Evolutionary conservation across 2,329 filamentous ascomycete genomes (phyloP).

Genomic region (Diaporthe sp.): DNA sequence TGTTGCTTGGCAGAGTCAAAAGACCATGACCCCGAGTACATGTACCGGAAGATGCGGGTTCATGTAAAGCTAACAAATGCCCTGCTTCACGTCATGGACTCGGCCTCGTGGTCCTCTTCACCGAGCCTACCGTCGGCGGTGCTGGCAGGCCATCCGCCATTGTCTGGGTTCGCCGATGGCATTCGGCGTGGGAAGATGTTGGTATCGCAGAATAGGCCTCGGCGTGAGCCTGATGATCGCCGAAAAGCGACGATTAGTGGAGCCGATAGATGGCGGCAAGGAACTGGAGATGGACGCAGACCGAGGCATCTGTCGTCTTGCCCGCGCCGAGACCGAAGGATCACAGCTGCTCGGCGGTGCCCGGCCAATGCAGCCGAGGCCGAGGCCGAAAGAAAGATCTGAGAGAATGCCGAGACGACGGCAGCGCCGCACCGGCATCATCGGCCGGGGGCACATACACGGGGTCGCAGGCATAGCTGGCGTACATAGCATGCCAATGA

Average conservation of each 20-base stretch:
- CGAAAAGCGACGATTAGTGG: no score
- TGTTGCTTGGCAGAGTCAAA: background rate
- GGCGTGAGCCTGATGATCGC: background rate
- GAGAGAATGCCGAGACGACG: background rate
- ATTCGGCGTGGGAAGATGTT: background rate
- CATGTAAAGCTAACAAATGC: background rate
- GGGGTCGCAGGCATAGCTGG: background rate
- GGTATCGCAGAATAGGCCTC: background rate
- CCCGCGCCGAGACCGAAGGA: no score
- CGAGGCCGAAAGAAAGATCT: background rate
- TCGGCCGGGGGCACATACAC: background rate
- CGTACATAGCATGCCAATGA: background rate
- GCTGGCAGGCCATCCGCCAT: background rate
- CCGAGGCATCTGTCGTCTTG: background rate
- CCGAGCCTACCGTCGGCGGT: background rate
- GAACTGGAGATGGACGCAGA: no score
- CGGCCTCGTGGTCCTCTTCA: background rate
- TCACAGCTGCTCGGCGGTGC: background rate
- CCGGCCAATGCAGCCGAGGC: background rate
- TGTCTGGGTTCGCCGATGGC: background rate
- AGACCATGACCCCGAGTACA: background rate
- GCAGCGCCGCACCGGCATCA: background rate
- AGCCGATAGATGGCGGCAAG: no score
- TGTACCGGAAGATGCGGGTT: background rate
- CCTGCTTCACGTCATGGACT: background rate